A percentile compares a stretch with the other conserved stretches of the same genome.
Evolutionary conservation across 163 green algal genomes (phyloP).

Genomic region (Coccomyxa subellipsoidea): DNA sequence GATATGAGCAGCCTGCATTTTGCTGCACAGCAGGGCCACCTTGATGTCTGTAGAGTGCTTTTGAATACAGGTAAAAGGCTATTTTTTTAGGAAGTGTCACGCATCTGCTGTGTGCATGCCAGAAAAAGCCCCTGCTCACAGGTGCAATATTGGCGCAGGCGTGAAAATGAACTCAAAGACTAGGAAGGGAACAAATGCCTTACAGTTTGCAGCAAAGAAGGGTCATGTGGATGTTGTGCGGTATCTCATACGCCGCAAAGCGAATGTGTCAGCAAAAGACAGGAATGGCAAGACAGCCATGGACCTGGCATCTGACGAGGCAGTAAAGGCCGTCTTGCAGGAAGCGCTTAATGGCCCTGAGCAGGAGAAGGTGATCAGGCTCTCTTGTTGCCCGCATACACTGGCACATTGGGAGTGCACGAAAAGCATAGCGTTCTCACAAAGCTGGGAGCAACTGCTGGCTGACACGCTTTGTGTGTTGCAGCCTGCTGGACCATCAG

Average conservation of each 20-base stretch:
- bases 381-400: neutral
- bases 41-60: slow-evolving; percentile 27
- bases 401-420: neutral
- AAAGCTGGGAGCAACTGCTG: neutral
- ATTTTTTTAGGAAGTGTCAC: neutral
- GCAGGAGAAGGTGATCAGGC: neutral
- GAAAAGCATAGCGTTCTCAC: neutral
- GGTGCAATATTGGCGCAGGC: slow-evolving; percentile 30
- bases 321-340: neutral
- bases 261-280: slow-evolving; percentile 49
- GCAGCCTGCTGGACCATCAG: neutral
- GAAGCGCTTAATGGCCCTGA: neutral
- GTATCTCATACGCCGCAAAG: slow-evolving; percentile 57
- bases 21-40: slow-evolving; percentile 41
- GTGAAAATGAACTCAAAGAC: slow-evolving; percentile 43
- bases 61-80: slow-evolving; percentile 25
- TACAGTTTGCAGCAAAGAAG: slow-evolving; percentile 41
- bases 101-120: neutral
- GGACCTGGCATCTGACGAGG: slow-evolving; percentile 40
- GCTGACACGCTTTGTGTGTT: neutral
- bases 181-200: slow-evolving; percentile 37
- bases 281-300: slow-evolving; percentile 45
- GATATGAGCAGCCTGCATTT: slow-evolving; percentile 73
- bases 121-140: neutral
- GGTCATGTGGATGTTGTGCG: slow-evolving; percentile 37